Conservation (phyloP, 345 rosid genomes). For the Pistacia atlantica region DNA sequence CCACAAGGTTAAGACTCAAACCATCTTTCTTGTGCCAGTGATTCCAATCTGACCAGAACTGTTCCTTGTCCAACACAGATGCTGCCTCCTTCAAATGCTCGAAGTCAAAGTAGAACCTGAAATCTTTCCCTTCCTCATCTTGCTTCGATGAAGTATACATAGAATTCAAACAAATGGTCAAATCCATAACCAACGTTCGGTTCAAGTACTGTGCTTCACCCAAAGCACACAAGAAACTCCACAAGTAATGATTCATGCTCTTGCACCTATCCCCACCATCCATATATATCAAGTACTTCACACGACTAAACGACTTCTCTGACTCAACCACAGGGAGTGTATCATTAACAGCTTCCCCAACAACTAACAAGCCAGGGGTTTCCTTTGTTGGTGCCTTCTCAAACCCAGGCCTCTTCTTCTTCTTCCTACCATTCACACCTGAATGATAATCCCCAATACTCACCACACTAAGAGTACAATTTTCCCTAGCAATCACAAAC, state of each 20-base stretch:
- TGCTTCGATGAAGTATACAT: slow-evolving; percentile 71
- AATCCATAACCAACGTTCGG: slow-evolving; percentile 86
- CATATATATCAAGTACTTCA: slow-evolving; percentile 70
- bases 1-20: slow-evolving; percentile 63
- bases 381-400: slow-evolving; percentile 44
- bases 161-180: slow-evolving; percentile 76
- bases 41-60: slow-evolving; percentile 86
- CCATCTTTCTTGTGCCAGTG: slow-evolving; percentile 66
- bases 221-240: slow-evolving; percentile 95
- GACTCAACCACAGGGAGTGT: slow-evolving; percentile 73
- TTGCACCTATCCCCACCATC: slow-evolving; percentile 94
- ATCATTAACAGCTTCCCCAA: slow-evolving; percentile 82
- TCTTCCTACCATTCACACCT: slow-evolving; percentile 90
- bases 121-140: slow-evolving; percentile 94
- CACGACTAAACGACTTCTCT: slow-evolving; percentile 61
- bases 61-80: slow-evolving; percentile 81
- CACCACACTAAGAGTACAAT: slow-evolving; percentile 63
- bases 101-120: slow-evolving; percentile 91
- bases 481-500: slow-evolving; percentile 58
- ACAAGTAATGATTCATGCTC: slow-evolving; percentile 92
- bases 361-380: slow-evolving; percentile 50
- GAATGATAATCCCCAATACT: slow-evolving; percentile 85
- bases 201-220: slow-evolving; percentile 97
- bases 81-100: slow-evolving; percentile 90
- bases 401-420: slow-evolving; percentile 72